These are phyloP conservation scores for Pyronema domesticum DNA, from an alignment of 495 filamentous ascomycete genomes.

Conservation along the genomic window DNA sequence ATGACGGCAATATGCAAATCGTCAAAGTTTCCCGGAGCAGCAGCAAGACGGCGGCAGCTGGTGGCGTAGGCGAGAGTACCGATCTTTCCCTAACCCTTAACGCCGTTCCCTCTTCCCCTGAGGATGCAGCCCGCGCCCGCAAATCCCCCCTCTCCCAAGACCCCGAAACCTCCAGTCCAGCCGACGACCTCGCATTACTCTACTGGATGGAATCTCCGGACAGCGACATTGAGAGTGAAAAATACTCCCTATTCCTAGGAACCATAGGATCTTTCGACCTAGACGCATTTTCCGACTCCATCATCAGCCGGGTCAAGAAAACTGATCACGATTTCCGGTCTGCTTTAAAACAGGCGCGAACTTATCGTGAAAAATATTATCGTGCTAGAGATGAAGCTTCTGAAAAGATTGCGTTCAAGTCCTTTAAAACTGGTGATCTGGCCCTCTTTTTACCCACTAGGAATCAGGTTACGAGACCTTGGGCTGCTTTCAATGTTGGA, in stretches of 20 bases:
- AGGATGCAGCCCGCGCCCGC: background rate
- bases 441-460: constrained; percentile 88
- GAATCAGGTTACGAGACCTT: constrained; percentile 82
- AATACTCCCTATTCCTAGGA: constrained; percentile 53
- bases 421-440: constrained; percentile 92
- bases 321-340: constrained; percentile 77
- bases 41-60: constrained; percentile 42
- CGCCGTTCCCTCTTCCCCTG: background rate
- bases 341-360: constrained; percentile 69
- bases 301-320: constrained; percentile 75
- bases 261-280: constrained; percentile 59
- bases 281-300: constrained; percentile 59
- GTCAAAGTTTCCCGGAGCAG: constrained; percentile 44
- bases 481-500: constrained; percentile 96
- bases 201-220: constrained; percentile 62
- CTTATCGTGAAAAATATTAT: constrained; percentile 76
- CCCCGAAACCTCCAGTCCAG: constrained; percentile 22
- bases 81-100: background rate
- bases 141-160: constrained; percentile 1
- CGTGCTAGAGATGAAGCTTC: constrained; percentile 71
- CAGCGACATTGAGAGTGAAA: constrained; percentile 44
- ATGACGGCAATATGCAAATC: constrained; percentile 48
- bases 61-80: constrained; percentile 32
- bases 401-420: constrained; percentile 89
- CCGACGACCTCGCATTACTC: constrained; percentile 46